Evolutionary conservation across 2,329 filamentous ascomycete genomes (phyloP).

Genomic region (Plenodomus biglobosus): DNA sequence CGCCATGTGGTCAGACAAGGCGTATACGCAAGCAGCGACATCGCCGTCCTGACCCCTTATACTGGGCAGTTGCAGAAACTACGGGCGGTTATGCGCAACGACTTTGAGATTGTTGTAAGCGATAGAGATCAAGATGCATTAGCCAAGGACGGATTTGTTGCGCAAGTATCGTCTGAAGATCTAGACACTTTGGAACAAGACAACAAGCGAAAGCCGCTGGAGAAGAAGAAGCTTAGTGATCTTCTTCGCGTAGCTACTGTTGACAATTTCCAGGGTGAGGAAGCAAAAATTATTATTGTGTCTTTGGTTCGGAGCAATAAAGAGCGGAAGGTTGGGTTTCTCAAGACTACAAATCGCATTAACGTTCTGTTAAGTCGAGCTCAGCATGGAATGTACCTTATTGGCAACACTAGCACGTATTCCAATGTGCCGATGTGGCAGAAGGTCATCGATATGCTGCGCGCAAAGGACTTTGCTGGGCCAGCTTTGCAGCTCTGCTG

Average conservation of each 20-base stretch:
- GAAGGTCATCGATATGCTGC: constrained; percentile 58
- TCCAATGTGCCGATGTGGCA: constrained; percentile 64
- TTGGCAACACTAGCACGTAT: constrained; percentile 66
- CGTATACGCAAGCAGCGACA: constrained; percentile 59
- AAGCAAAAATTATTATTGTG: constrained; percentile 69
- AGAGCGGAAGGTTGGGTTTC: constrained; percentile 63
- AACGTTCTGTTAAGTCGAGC: constrained; percentile 70
- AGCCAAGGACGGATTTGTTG: constrained; percentile 23
- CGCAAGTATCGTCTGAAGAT: constrained; percentile 1
- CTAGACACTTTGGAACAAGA: background rate
- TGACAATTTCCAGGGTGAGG: constrained; percentile 78
- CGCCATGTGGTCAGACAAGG: constrained; percentile 68
- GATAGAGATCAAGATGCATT: constrained; percentile 64
- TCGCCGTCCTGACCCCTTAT: constrained; percentile 71
- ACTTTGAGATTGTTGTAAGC: constrained; percentile 64
- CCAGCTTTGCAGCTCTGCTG: constrained; percentile 27
- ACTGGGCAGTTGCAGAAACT: constrained; percentile 59
- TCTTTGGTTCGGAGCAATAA: constrained; percentile 71
- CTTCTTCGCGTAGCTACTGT: constrained; percentile 59
- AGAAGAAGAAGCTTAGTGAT: constrained; percentile 27
- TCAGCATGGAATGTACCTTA: constrained; percentile 70
- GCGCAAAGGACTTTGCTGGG: constrained; percentile 18
- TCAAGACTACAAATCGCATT: constrained; percentile 66
- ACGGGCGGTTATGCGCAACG: constrained; percentile 47
- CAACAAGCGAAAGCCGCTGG: constrained; percentile 14